These are phyloP conservation scores for Desmodesmus armatus DNA, from an alignment of 139 green algal species.

Conservation along the genomic window DNA sequence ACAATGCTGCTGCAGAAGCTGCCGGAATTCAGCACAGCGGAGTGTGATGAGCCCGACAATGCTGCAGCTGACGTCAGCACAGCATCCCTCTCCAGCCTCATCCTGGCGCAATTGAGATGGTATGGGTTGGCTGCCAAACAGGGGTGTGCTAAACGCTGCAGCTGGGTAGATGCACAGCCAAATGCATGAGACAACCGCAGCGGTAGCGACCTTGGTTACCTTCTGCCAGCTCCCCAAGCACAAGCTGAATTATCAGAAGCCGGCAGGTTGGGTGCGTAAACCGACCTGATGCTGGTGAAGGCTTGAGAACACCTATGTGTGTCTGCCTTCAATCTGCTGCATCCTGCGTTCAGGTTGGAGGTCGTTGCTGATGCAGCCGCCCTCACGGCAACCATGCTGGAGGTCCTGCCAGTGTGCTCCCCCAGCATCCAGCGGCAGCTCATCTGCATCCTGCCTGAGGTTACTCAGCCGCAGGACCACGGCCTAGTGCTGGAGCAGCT, in stretches of 20 bases:
- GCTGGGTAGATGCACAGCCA: no score
- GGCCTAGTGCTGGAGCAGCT: slow-evolving; percentile 42
- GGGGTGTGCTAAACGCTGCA: no score
- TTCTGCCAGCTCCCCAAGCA: no score
- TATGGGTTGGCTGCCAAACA: no score
- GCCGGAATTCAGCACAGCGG: slow-evolving; percentile 38
- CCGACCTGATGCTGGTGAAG: not conserved
- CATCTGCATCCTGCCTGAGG: slow-evolving; percentile 41
- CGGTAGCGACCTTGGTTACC: no score
- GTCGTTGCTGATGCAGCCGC: slow-evolving; percentile 17
- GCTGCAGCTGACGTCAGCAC: not conserved
- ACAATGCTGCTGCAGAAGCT: slow-evolving; percentile 48
- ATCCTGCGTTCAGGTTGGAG: slow-evolving; percentile 45
- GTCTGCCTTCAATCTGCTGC: not conserved
- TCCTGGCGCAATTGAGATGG: slow-evolving; percentile 56
- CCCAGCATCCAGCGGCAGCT: slow-evolving; percentile 46
- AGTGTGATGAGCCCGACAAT: slow-evolving; percentile 8
- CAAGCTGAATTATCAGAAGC: no score
- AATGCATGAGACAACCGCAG: no score
- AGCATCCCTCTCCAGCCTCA: slow-evolving; percentile 34
- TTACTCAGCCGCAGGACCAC: slow-evolving; percentile 38
- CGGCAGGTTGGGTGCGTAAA: no score
- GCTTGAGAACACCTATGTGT: not conserved
- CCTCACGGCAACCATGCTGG: slow-evolving; percentile 21
- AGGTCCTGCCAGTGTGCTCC: slow-evolving; percentile 42